phyloP scores from a whole-genome alignment of 1,139 yeast genomes.

The Debaryomyces robertsiae region DNA sequence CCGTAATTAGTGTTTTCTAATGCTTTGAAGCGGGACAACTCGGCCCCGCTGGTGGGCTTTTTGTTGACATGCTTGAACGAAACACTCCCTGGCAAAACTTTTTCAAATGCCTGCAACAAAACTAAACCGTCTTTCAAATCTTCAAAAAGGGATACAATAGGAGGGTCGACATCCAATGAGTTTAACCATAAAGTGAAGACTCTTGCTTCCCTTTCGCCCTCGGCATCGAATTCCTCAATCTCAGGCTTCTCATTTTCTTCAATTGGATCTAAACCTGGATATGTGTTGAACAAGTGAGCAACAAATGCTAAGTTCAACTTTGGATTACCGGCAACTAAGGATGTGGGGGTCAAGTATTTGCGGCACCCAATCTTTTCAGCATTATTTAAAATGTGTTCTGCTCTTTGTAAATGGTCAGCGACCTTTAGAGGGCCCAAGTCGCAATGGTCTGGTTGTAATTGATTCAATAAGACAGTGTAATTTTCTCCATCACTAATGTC shows the following conservation, averaged over 20 bases:
- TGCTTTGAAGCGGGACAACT: constrained; percentile 87
- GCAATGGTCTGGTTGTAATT: constrained; percentile 82
- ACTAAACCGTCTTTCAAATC: constrained; percentile 93
- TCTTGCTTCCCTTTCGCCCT: constrained; percentile 99
- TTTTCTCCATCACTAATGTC: constrained; percentile 96
- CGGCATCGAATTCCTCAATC: constrained; percentile 96
- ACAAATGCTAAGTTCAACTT: constrained; percentile 95
- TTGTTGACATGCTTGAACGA: constrained; percentile 80
- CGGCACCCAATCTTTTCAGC: constrained; percentile 93
- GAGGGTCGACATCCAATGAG: constrained; percentile 93
- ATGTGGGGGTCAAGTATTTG: constrained; percentile 90
- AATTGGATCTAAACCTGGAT: constrained; percentile 95
- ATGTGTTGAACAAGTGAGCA: constrained; percentile 92
- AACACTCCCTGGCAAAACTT: constrained; percentile 92
- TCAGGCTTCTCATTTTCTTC: constrained; percentile 89
- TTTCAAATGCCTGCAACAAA: constrained; percentile 89
- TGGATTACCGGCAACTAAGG: constrained; percentile 95
- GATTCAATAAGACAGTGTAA: constrained; percentile 85
- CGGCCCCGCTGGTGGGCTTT: constrained; percentile 69
- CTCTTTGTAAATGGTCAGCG: constrained; percentile 71
- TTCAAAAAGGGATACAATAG: constrained; percentile 87
- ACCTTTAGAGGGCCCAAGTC: constrained; percentile 81
- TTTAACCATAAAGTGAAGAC: constrained; percentile 97
- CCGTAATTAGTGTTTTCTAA: constrained; percentile 96
- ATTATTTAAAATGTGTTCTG: constrained; percentile 79